A percentile compares a stretch with the other conserved stretches of the same genome.
Conservation (phyloP, 169 alveolate genomes). For the Plasmodium knowlesi region DNA sequence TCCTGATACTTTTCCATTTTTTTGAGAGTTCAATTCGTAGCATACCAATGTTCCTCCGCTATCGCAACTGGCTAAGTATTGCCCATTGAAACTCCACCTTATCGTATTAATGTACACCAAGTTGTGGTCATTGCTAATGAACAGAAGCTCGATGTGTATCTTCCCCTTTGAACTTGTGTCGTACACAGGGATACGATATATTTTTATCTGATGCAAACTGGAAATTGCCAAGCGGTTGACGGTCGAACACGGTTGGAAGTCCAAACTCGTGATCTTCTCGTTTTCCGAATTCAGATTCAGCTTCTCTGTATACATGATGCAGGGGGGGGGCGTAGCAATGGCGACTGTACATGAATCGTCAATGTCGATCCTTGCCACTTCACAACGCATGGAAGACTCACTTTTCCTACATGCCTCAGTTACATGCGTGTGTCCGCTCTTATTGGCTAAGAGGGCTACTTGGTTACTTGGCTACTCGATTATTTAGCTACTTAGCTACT, state of each 20-base stretch:
- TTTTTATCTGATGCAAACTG: constrained; percentile 54
- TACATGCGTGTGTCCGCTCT: not conserved
- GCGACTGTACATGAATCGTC: not conserved
- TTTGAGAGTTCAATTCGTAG: constrained; percentile 54
- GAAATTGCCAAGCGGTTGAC: constrained; percentile 67
- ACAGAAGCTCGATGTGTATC: constrained; percentile 27
- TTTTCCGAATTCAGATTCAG: constrained; percentile 41
- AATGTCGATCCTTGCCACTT: no score
- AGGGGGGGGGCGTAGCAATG: no score
- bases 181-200: constrained; percentile 27
- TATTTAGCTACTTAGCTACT: no score
- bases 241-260: constrained; percentile 19
- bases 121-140: constrained; percentile 64
- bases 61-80: constrained; percentile 65
- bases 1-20: constrained; percentile 16
- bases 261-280: constrained; percentile 60
- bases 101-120: constrained; percentile 63
- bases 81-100: constrained; percentile 70
- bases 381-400: not conserved
- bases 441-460: no score
- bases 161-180: constrained; percentile 1
- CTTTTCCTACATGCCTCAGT: not conserved
- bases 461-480: not conserved
- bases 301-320: constrained; percentile 64
- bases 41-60: constrained; percentile 68